These are phyloP conservation scores for Plectranthus barbatus DNA, from an alignment of 257 asterid species.

Conservation along the genomic window DNA sequence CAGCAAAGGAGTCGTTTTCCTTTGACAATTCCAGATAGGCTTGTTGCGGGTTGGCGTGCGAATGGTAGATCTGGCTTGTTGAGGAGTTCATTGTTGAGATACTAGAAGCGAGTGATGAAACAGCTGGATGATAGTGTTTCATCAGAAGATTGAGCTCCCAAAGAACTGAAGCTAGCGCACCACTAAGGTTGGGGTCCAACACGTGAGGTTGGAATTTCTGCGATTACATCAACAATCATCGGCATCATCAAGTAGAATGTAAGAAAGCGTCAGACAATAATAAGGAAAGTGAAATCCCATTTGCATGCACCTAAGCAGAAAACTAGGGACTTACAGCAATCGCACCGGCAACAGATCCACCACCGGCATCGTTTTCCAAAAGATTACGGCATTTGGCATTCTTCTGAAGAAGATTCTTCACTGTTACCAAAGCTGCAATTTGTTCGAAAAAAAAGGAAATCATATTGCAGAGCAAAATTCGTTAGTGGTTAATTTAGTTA, in stretches of 20 bases:
- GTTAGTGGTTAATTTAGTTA: not conserved
- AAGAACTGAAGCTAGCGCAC: slow-evolving; percentile 91
- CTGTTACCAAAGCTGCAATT: slow-evolving; percentile 71
- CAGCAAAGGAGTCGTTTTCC: slow-evolving; percentile 36
- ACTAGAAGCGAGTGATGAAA: slow-evolving; percentile 54
- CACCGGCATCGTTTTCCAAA: slow-evolving; percentile 91
- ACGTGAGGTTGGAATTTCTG: slow-evolving; percentile 86
- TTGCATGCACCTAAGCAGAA: not conserved
- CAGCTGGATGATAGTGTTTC: slow-evolving; percentile 72
- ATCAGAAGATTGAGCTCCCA: slow-evolving; percentile 90
- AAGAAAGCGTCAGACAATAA: not conserved
- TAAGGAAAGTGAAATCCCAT: not conserved
- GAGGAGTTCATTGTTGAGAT: slow-evolving; percentile 55
- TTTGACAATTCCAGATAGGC: slow-evolving; percentile 47
- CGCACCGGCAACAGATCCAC: slow-evolving; percentile 95
- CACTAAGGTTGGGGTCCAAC: slow-evolving; percentile 84
- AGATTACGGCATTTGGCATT: slow-evolving; percentile 79
- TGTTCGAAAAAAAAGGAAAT: not conserved
- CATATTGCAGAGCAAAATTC: not conserved
- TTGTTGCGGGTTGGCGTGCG: slow-evolving; percentile 71
- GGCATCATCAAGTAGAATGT: not conserved
- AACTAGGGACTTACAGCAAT: slow-evolving; percentile 50
- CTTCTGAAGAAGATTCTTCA: slow-evolving; percentile 83
- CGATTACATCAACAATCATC: slow-evolving; percentile 9
- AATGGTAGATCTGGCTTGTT: slow-evolving; percentile 47